Evolutionary conservation across 345 rosid species (phyloP), one percentile per base, ranked within the genome.

Genomic region (Euphorbia pulcherrima): DNA sequence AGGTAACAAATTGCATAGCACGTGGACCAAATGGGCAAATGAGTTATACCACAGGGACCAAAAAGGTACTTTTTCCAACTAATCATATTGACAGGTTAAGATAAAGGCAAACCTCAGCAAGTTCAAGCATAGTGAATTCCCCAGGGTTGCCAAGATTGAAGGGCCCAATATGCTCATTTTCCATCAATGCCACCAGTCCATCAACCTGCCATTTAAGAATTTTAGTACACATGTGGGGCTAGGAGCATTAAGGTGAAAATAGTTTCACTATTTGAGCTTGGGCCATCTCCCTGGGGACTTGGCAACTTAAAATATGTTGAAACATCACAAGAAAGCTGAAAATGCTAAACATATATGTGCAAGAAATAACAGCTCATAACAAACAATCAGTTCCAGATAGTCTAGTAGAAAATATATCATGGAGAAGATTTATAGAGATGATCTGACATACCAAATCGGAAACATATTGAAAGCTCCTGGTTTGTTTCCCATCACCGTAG

Each of bases 401-500:
- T 52, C 23, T 37, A 18, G 1, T 0, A 47, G 4, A 2, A 7
- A 58, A 52, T 20, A 33, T 4, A 23, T 12, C 58, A 61, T 10
- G 5, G 17, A 29, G 33, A 60, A 70, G 30, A 12, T 11, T 59
- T 16, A 50, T 27, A 35, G 55, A 27, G 37, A 56, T 18, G 9
- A 60, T 63, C 18, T 11, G 23, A 14, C 74, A 39, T 88, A 94
- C 99, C 97, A 94, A 78, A 80, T 94, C 99, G 54, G 97, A 85
- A 68, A 94, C 99, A 79, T 84, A 94, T 67, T 94, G 99, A 82
- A 94, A 94, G 92, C 99, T 94, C 70, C 99, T 83, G 23, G 99
- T 94, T 80, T 94, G 99, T 78, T 94, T 91, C 76, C 99, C 99
- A 78, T 94, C 97, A 53, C 99, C 99, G 81, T 93, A 93, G 48